Evolutionary conservation across 2,329 filamentous ascomycete species (phyloP).

Genomic region (Aspergillus sojae): DNA sequence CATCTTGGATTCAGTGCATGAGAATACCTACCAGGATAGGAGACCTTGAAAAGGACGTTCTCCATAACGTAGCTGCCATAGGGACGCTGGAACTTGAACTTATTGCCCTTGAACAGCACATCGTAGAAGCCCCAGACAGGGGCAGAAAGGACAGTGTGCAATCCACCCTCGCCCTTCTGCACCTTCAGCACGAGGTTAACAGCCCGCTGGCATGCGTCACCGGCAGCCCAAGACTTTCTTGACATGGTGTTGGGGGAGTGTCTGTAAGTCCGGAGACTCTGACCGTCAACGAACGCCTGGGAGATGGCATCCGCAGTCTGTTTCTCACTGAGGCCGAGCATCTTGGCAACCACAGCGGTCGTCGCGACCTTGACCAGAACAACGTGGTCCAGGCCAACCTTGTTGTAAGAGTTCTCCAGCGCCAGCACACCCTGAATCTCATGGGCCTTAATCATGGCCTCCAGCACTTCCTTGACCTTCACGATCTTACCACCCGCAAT

Average conservation of each 20-base stretch:
- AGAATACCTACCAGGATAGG: constrained; percentile 80
- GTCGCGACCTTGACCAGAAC: constrained; percentile 97
- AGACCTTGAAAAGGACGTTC: constrained; percentile 99
- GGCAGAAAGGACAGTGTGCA: constrained; percentile 90
- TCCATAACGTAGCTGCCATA: constrained; percentile 99
- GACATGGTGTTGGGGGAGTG: constrained; percentile 99
- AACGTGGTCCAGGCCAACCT: constrained; percentile 96
- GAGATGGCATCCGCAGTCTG: constrained; percentile 95
- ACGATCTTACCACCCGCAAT: constrained; percentile 74
- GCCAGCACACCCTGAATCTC: constrained; percentile 98
- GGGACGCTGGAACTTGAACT: constrained; percentile 92
- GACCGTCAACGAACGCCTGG: constrained; percentile 96
- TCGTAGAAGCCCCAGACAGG: constrained; percentile 99
- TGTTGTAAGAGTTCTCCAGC: constrained; percentile 98
- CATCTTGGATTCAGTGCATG: neutral
- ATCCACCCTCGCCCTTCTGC: constrained; percentile 83
- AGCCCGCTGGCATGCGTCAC: constrained; percentile 94
- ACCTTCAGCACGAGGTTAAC: constrained; percentile 92
- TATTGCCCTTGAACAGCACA: constrained; percentile 92
- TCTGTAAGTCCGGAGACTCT: constrained; percentile 93
- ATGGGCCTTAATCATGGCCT: constrained; percentile 98
- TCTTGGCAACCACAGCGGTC: constrained; percentile 89
- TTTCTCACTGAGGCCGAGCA: constrained; percentile 85
- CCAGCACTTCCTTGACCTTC: constrained; percentile 86
- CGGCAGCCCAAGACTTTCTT: constrained; percentile 97